Evolutionary conservation across 495 filamentous ascomycete genomes (phyloP), one percentile per base, ranked within the genome.

Genomic region (Pseudoneurospora amorphoporcata): DNA sequence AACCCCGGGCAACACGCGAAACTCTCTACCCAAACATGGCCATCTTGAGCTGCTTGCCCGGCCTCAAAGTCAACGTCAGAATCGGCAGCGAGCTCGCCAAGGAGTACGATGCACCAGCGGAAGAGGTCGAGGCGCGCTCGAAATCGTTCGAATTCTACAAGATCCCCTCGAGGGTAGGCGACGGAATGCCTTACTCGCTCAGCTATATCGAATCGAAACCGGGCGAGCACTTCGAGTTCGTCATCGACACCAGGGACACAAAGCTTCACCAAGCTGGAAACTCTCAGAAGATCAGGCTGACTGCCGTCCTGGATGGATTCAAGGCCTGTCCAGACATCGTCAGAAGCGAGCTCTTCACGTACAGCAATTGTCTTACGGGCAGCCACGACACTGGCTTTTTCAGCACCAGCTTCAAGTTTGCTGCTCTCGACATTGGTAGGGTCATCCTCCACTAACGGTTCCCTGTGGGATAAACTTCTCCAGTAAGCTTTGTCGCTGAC

Each of bases 1-100:
- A 23, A 23, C 23, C 23, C 23, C 23, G 23, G 23, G 23, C 39
- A 4, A 40, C 39, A 40, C 39, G 39, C 39, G 10, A 40, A 40
- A 40, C 9, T 42, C 41, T 4, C 17, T 3, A 70, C 17, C n/a
- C 40, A 12, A 39, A 29, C n/a, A 84, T 84, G 81, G 82, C 83
- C 0, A 73, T 82, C 58, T 47, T 81, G 14, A 37, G 76, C 16
- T 53, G 47, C 8, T 29, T 81, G n/a, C 76, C 78, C 0, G 80
- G 82, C 43, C 29, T 84, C 9, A 68, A 76, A 68, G 75, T 77
- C 41, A 75, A 58, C 17, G 72, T 84, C 3, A 29, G 70, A 9
- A 75, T 80, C 8, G 70, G 74, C 12, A 77, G 73, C 0, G n/a
- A 40, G 41, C 71, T 75, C 2, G 71, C 77, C 1, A 37, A 58